These are phyloP conservation scores for Schizopora paradoxa DNA, from an alignment of 1,284 basidiomycete genomes.

Conservation along the genomic window DNA sequence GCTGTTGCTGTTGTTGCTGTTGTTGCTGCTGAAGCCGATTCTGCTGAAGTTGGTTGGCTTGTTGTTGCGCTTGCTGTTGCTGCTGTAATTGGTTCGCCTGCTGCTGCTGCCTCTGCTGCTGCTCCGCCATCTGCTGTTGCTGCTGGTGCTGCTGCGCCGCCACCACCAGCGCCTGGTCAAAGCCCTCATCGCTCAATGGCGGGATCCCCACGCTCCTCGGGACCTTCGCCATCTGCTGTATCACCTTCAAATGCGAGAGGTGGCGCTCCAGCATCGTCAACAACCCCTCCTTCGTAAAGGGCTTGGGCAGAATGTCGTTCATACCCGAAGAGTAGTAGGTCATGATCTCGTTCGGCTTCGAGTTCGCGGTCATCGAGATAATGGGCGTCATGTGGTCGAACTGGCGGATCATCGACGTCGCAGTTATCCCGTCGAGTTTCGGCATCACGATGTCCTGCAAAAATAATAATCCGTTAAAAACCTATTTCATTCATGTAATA, in stretches of 20 bases:
- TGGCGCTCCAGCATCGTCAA: constrained; percentile 92
- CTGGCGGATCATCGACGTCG: constrained; percentile 89
- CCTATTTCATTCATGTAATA: constrained; percentile 1
- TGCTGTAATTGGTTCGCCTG: no score
- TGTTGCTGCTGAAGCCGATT: constrained; percentile 19
- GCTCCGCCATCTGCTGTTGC: no score
- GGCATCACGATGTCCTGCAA: constrained; percentile 92
- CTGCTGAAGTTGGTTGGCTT: no score
- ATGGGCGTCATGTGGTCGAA: constrained; percentile 95
- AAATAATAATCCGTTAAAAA: constrained; percentile 6
- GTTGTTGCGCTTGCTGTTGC: no score
- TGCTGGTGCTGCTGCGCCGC: constrained; percentile 22
- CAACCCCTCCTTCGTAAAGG: constrained; percentile 90
- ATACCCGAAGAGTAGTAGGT: constrained; percentile 79
- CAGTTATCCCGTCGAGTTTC: constrained; percentile 84
- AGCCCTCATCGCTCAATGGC: constrained; percentile 55
- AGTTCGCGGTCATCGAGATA: constrained; percentile 95
- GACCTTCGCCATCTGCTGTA: constrained; percentile 74
- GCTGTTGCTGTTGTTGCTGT: constrained; percentile 24
- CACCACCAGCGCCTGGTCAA: constrained; percentile 49
- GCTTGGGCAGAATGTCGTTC: constrained; percentile 97
- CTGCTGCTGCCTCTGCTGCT: not conserved
- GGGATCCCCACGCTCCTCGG: constrained; percentile 71
- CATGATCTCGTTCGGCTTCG: constrained; percentile 86
- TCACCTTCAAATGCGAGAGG: constrained; percentile 86